Evolutionary conservation across 176 grass and related monocot genomes (phyloP), one percentile per base, ranked within the genome.

Genomic region (Poa pratensis): DNA sequence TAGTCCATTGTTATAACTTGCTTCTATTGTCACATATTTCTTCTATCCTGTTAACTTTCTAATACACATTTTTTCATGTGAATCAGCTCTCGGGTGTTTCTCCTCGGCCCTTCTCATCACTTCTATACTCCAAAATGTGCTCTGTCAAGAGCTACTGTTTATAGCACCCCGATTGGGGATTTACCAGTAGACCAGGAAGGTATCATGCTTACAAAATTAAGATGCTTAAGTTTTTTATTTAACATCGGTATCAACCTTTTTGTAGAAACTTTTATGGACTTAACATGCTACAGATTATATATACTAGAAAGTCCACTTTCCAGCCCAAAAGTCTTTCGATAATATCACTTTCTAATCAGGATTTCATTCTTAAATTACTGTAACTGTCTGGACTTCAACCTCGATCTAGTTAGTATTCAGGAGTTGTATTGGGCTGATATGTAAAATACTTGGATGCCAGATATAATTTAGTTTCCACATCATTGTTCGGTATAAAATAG

Each of bases 101-200:
- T 99, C 53, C 94, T 99, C 28, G 96, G 96, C 42, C 96, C 96
- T 80, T 99, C 96, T 81, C 96, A 99, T 86, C 96, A 94, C 69
- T 96, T 92, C 87, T 99, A 99, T 73, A 96, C 93, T 88, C 83
- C 93, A 71, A 99, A 90, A 91, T 99, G 96, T 83, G 93, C 93
- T 81, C 86, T 96, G 79, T 92, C 89, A 64, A 95, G 54, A 81
- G 88, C 93, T 78, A 87, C 89, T 63, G 84, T 91, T 90, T 99
- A 99, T 82, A 79, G 70, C 65, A 99, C 96, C 32, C 93, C 96
- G 35, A 89, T 99, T 79, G 96, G 96, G 8, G 91, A 96, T 87
- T 86, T 99, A 80, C 93, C 86, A 40, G 90, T 99, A 68, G 96
- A 99, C 69, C 86, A 83, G 58, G 90, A 99, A 99, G 96, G 96